Evolutionary conservation across 768 basidiomycete genomes (phyloP).

Genomic region (Pleurotus sapidus): DNA sequence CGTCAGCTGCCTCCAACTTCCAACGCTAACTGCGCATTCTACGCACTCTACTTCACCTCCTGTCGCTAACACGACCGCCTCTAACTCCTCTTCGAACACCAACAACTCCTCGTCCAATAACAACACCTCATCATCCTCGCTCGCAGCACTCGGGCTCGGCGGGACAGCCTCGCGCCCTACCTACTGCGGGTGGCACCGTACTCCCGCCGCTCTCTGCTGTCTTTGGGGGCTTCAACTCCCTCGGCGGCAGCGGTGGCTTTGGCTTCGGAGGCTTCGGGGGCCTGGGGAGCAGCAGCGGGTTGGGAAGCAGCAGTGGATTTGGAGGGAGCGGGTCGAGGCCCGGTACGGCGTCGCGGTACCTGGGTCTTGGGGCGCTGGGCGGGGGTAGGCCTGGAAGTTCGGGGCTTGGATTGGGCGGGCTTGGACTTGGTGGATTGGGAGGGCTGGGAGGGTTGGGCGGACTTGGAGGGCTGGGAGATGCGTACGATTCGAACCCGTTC

Average conservation of each 20-base stretch:
- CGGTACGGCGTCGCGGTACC: neutral
- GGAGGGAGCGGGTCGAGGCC: neutral
- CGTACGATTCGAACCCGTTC: constrained; percentile 51
- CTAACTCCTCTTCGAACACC: neutral
- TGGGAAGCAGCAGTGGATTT: too few relatives aligned
- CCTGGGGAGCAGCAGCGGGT: too few relatives aligned
- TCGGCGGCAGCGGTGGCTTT: too few relatives aligned
- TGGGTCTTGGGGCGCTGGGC: neutral
- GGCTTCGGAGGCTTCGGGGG: too few relatives aligned
- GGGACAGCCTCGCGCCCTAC: constrained; percentile 1
- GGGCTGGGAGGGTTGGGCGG: neutral
- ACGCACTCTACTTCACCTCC: neutral
- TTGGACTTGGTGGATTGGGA: neutral
- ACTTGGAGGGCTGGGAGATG: neutral
- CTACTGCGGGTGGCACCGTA: constrained; percentile 1
- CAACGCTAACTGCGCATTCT: too few relatives aligned
- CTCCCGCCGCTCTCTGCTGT: constrained; percentile 2
- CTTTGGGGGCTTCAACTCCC: neutral
- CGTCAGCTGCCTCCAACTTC: too few relatives aligned
- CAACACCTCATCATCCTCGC: neutral
- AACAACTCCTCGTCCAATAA: neutral
- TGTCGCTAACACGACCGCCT: neutral
- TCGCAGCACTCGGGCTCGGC: neutral
- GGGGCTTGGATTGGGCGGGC: neutral
- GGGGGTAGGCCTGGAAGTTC: neutral